Base-by-base conservation (phyloP, 495 filamentous ascomycete genomes). In the Cetradonia linearis region DNA sequence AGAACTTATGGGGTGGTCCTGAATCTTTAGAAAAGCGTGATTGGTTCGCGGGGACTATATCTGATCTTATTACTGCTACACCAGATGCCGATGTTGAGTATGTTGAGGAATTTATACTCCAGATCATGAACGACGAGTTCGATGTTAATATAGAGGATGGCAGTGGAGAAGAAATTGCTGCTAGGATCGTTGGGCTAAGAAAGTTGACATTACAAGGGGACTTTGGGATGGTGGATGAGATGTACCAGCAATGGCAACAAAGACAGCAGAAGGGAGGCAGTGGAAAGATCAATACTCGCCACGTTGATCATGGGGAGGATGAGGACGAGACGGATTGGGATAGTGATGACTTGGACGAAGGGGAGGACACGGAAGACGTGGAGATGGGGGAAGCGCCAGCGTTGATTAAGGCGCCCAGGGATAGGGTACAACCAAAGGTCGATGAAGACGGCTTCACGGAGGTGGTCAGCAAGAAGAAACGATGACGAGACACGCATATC, bases 401-500 rank as follows among this genome's bases (percentile, higher is more conserved):
- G 25, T 68, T 86, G 56, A 80, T 83, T 44, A 67, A 78, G 25
- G 77, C 74, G 16, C 78, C 74, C 14, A 84, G 77, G 68, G 83
- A 85, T 72, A 89, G 80, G 71, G 69, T 75, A 49, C 82, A 81
- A 66, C 87, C 88, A 2, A 86, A 90, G 71, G 76, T 96, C 54
- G 92, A 96, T 73, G 89, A 95, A 56, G 92, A 96, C 65, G 92
- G 92, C 16, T 97, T 97, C 70, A 90, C 85, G n/a, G 90, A 86
- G 75, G 88, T 95, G 60, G 78, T 86, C 62, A 80, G 82, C 61
- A 90, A 85, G 75, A 87, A 83, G 79, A 85, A 75, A 67, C 72
- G 71, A 73, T 80, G 58, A 63, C 18, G 23, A 33, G 20, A 38
- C 4, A 28, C 14, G 23, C 30, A 18, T 31, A 23, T 25, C 30